Evolutionary conservation across 2,329 filamentous ascomycete genomes (phyloP).

Genomic region (Fusarium domesticum): DNA sequence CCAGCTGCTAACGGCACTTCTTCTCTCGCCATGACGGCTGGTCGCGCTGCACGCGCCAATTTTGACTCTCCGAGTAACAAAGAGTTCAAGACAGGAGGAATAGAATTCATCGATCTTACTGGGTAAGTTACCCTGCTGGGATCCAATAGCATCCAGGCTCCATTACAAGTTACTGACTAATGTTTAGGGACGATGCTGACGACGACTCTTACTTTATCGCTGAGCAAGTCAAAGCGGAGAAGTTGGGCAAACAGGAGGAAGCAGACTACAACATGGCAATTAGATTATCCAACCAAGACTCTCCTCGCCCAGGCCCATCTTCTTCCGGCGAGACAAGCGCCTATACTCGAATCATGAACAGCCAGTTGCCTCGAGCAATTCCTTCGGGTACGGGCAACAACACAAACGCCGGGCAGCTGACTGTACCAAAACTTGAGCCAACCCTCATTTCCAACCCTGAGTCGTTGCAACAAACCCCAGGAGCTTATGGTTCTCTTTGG

Average conservation of each 20-base stretch:
- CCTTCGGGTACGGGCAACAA: neutral
- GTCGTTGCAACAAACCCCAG: constrained; percentile 13
- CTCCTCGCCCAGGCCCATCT: constrained; percentile 2
- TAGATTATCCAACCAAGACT: constrained; percentile 26
- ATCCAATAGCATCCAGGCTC: neutral
- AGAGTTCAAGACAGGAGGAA: constrained; percentile 17
- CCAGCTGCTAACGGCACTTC: constrained; percentile 14
- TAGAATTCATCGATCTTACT: constrained; percentile 42
- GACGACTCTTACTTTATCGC: constrained; percentile 27
- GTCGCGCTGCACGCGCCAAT: neutral
- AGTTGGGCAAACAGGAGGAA: constrained; percentile 31
- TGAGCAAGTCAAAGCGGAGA: constrained; percentile 36
- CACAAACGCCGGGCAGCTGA: neutral
- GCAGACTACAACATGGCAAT: constrained; percentile 31
- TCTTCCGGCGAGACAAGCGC: constrained; percentile 19
- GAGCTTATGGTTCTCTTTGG: constrained; percentile 23
- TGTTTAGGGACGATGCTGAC: constrained; percentile 35
- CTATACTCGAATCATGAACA: constrained; percentile 31
- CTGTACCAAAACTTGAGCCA: neutral
- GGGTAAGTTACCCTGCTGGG: constrained; percentile 29
- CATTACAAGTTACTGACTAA: constrained; percentile 1
- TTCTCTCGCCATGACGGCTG: constrained; percentile 1
- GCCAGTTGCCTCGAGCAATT: constrained; percentile 21
- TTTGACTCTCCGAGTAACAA: constrained; percentile 1
- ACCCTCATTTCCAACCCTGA: neutral